Conservation (phyloP, 2,329 filamentous ascomycete genomes). For the Fusarium secorum region DNA sequence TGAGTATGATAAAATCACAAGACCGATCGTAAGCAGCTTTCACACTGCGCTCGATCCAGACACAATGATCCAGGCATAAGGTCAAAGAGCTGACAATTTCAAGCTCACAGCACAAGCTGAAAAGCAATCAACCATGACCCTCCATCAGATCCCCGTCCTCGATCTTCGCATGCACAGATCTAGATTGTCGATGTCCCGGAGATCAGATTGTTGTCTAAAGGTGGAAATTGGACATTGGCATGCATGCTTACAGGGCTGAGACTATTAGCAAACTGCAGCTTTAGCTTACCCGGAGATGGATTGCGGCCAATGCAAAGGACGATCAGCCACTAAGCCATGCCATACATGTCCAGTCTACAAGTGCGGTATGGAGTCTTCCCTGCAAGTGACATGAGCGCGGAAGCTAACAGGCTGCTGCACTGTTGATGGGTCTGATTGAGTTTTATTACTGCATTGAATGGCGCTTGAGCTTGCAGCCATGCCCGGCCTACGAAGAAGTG, state of each 20-base stretch:
- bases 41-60: accelerated
- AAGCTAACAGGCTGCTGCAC: not conserved
- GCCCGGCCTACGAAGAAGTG: not conserved
- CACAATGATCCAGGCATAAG: too few species aligned
- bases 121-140: accelerated
- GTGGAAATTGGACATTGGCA: not conserved
- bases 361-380: accelerated
- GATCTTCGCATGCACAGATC: not conserved
- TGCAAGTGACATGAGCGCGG: not conserved
- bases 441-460: not conserved
- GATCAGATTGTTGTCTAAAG: not conserved
- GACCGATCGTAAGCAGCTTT: too few species aligned
- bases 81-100: not conserved
- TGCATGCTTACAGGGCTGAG: not conserved
- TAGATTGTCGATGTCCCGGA: accelerated
- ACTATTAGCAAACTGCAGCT: not conserved
- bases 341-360: accelerated
- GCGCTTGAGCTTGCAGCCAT: not conserved
- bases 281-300: not conserved
- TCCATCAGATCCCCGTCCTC: accelerated
- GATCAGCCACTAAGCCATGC: not conserved
- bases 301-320: accelerated
- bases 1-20: not conserved
- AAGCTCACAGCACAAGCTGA: not conserved
- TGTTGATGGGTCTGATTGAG: accelerated